Conservation (phyloP, 768 basidiomycete genomes). For the Strobilomyces dryophilus region DNA sequence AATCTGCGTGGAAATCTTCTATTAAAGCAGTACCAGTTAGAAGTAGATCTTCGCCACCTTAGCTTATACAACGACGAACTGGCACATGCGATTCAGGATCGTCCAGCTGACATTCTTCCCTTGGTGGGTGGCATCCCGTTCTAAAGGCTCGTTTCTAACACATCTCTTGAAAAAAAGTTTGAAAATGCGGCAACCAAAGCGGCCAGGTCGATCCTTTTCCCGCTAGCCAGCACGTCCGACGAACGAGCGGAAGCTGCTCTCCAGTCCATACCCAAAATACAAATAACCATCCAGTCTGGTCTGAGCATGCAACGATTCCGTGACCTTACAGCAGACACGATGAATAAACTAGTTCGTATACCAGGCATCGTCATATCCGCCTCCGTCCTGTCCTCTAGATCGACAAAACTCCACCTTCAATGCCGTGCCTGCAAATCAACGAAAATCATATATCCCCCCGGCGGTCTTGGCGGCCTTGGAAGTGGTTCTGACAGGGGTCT, state of each 20-base stretch:
- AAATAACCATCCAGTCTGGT: slow-evolving; percentile 85
- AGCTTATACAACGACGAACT: slow-evolving; percentile 90
- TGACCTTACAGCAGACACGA: slow-evolving; percentile 87
- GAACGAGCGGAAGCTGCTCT: slow-evolving; percentile 44
- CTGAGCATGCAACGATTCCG: slow-evolving; percentile 93
- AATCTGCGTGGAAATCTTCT: slow-evolving; percentile 86
- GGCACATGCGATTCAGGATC: slow-evolving; percentile 85
- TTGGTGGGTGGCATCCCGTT: slow-evolving; percentile 48
- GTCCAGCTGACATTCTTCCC: slow-evolving; percentile 85
- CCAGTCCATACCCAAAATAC: slow-evolving; percentile 63
- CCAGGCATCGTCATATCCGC: slow-evolving; percentile 99
- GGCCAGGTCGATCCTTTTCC: slow-evolving; percentile 79
- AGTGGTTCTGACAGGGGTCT: slow-evolving; percentile 80
- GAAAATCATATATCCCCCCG: slow-evolving; percentile 71
- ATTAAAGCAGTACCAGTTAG: slow-evolving; percentile 80
- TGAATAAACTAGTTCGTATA: slow-evolving; percentile 93
- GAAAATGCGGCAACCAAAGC: slow-evolving; percentile 87
- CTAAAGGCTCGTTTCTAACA: not conserved
- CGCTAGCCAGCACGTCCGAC: slow-evolving; percentile 54
- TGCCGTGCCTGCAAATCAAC: slow-evolving; percentile 86
- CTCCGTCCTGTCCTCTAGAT: slow-evolving; percentile 87
- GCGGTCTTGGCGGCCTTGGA: slow-evolving; percentile 83
- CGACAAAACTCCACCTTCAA: slow-evolving; percentile 87
- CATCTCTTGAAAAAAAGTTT: slow-evolving; percentile 49
- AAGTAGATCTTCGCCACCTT: slow-evolving; percentile 79